phyloP scores from a whole-genome alignment of 2,329 filamentous ascomycete genomes.

The Penicillium sp. region DNA sequence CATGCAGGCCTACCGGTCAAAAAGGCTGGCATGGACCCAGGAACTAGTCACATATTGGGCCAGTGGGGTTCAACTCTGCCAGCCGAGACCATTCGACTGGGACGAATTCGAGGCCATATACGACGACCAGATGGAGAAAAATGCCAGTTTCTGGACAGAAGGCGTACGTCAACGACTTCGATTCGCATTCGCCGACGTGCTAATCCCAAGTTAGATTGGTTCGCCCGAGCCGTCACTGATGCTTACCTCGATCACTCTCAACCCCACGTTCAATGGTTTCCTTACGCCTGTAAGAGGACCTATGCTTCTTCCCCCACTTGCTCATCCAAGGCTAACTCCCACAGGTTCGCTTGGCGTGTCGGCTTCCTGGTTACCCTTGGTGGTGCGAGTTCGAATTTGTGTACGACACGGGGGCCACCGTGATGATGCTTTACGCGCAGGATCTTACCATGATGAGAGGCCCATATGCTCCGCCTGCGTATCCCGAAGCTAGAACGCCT shows the following conservation, averaged over 20 bases:
- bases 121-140: background rate
- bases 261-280: background rate
- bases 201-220: too few species aligned
- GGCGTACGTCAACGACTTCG: background rate
- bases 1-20: too few species aligned
- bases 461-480: background rate
- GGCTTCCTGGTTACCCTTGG: background rate
- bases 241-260: too few species aligned
- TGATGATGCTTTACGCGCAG: background rate
- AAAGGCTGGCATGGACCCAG: background rate
- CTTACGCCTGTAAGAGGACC: background rate
- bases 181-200: background rate
- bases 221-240: too few species aligned
- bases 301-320: background rate
- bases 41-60: background rate
- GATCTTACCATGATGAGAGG: conserved; percentile 1
- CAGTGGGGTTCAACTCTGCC: background rate
- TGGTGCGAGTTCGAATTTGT: conserved; percentile 2
- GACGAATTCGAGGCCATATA: background rate
- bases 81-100: background rate
- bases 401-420: conserved; percentile 1
- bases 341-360: background rate
- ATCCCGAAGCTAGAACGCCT: too few species aligned
- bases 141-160: background rate
- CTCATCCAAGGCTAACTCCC: background rate